Evolutionary conservation across 805 yeast genomes (phyloP).

Genomic region (Wickerhamiella cacticola): DNA sequence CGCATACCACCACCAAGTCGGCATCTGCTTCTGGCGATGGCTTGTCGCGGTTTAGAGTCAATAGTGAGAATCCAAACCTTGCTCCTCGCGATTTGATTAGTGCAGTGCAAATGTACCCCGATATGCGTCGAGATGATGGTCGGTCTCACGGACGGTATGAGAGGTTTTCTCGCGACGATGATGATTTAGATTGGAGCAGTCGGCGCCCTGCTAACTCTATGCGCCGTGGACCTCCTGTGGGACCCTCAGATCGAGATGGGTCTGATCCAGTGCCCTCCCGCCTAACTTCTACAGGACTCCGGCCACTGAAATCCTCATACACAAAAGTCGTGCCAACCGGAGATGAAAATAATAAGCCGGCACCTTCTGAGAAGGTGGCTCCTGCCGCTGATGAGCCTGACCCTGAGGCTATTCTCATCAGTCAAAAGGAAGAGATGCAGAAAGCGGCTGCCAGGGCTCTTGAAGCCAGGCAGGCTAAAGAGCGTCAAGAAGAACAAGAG

Average conservation of each 20-base stretch:
- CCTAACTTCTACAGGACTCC: neutral
- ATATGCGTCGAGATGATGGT: neutral
- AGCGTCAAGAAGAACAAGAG: slow-evolving; percentile 16
- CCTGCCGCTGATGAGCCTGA: neutral
- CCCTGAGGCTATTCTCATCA: neutral
- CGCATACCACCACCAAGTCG: no score
- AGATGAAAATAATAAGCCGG: neutral
- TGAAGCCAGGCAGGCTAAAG: slow-evolving; percentile 18
- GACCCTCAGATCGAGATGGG: no score
- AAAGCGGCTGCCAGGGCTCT: slow-evolving; percentile 27
- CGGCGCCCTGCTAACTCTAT: neutral
- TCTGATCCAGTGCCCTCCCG: no score
- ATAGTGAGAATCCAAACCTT: neutral
- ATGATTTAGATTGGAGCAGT: slow-evolving; percentile 4
- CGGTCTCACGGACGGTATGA: neutral
- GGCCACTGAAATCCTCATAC: neutral
- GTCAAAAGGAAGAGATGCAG: slow-evolving; percentile 29
- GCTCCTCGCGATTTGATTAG: slow-evolving; percentile 7
- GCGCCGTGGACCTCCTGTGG: neutral
- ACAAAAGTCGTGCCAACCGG: neutral
- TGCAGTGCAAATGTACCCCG: neutral
- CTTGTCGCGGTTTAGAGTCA: slow-evolving; percentile 17
- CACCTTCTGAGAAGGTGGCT: neutral
- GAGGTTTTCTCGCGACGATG: neutral
- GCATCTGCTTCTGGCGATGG: slow-evolving; percentile 15